Evolutionary conservation across 2,329 filamentous ascomycete genomes (phyloP).

Genomic region (Colletotrichum neosansevieriae): DNA sequence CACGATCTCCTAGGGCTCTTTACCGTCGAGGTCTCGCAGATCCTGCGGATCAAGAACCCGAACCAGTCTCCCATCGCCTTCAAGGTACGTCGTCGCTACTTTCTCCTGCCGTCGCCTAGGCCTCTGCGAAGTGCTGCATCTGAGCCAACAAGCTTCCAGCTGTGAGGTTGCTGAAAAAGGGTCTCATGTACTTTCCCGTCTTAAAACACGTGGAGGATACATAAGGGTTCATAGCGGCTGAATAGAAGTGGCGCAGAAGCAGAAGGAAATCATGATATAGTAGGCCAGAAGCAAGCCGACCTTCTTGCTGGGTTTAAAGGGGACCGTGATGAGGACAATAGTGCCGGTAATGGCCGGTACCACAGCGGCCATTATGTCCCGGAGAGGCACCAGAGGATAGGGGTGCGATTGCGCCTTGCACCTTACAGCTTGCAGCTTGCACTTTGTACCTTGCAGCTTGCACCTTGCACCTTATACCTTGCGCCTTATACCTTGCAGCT

Average conservation of each 20-base stretch:
- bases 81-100: constrained; percentile 65
- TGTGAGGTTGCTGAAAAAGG: background rate
- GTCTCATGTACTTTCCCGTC: background rate
- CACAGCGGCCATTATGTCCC: no score
- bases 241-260: background rate
- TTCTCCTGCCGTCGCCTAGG: constrained; percentile 14
- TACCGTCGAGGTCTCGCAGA: constrained; percentile 74
- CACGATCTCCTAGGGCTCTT: constrained; percentile 67
- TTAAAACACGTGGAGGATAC: background rate
- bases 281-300: no score
- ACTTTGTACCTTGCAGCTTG: no score
- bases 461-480: no score
- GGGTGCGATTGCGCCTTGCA: no score
- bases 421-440: no score
- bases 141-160: background rate
- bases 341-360: no score
- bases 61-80: constrained; percentile 74
- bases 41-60: constrained; percentile 73
- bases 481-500: no score
- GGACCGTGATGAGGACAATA: no score
- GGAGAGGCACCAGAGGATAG: no score
- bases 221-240: background rate
- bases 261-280: background rate
- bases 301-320: no score
- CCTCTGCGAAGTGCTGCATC: constrained; percentile 12